These are phyloP conservation scores for Hyaloperonospora brassicae DNA, from an alignment of 352 stramenopile species.

Conservation along the genomic window DNA sequence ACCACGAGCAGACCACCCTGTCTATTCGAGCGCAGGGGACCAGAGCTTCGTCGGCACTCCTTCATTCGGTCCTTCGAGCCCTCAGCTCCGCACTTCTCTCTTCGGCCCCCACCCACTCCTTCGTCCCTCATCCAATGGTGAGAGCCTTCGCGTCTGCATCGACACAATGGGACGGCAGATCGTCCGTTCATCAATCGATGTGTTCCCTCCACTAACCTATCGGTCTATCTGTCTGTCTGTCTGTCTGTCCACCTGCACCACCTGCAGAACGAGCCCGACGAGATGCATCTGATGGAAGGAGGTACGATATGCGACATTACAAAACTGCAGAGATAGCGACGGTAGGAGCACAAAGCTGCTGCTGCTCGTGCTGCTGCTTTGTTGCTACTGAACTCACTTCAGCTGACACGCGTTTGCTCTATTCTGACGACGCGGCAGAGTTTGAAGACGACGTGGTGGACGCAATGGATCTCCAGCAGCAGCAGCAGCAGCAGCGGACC, in stretches of 20 bases:
- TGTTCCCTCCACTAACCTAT: background rate
- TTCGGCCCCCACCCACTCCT: background rate
- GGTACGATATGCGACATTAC: conserved; percentile 14
- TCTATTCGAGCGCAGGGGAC: conserved; percentile 1
- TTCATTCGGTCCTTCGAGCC: conserved; percentile 1
- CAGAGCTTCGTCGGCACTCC: background rate
- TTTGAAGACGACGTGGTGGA: conserved; percentile 24
- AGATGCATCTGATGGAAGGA: conserved; percentile 40
- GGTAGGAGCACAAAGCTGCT: background rate
- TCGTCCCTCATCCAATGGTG: too few relatives aligned
- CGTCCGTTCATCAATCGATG: too few relatives aligned
- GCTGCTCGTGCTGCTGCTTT: background rate
- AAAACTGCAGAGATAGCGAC: background rate
- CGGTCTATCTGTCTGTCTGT: too few relatives aligned
- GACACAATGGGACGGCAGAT: too few relatives aligned
- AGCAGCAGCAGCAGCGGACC: conserved; percentile 28
- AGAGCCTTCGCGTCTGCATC: too few relatives aligned
- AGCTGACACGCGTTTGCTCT: too few relatives aligned
- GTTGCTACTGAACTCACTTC: too few relatives aligned
- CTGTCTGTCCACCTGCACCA: background rate
- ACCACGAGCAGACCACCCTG: conserved; percentile 6
- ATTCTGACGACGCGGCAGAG: conserved; percentile 27
- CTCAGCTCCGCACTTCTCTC: too few relatives aligned
- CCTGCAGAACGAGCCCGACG: conserved; percentile 36
- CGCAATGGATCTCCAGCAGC: conserved; percentile 14